Evolutionary conservation across 495 filamentous ascomycete genomes (phyloP), one percentile per base, ranked within the genome.

Genomic region (Penicillium canariense): DNA sequence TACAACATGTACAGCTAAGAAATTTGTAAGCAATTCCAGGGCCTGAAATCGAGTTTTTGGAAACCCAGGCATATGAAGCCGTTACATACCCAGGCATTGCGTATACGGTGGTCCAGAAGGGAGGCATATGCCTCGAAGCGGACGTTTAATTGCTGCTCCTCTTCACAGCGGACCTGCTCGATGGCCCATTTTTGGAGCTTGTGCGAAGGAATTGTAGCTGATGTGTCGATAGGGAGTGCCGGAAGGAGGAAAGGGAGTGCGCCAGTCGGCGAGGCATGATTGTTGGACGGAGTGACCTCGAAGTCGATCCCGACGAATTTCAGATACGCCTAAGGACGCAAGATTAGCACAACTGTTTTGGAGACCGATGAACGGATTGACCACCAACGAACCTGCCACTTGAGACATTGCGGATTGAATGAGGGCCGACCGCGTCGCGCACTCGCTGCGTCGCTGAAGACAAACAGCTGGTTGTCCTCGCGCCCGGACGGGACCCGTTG

Each of bases 381-480:
- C 43, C 39, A 9, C 22, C 4, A 30, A 78, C 85, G 44, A 63
- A 91, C 93, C 87, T 97, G 94, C 91, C 91, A 97, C 73, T 93
- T 96, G 57, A 98, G 77, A 78, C 94, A 98, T 59, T 82, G 83
- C 3, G 94, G 94, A 72, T 97, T 97, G 75, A 89, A 96, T 45
- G 88, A 93, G 18, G 91, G 90, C 22, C 76, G 68, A 11, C 85
- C 87, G 28, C 63, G 60, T 23, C 68, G 64, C 18, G 86, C 90
- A 55, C 85, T 87, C 23, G 77, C 70, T 1, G 84, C 79, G 11
- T 83, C 83, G 45, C 81, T 81, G 70, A 96, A 97, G 28, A 96
- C 75, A 65, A 91, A 92, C 14, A 98, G 76, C 30, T 81, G 81
- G 56, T 87, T 76, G 51, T 75, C 63, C n/a, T 74, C 57, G 28